Evolutionary conservation across 169 alveolate genomes (phyloP), one percentile per base, ranked within the genome.

Genomic region (Plasmodium billcollinsi): DNA sequence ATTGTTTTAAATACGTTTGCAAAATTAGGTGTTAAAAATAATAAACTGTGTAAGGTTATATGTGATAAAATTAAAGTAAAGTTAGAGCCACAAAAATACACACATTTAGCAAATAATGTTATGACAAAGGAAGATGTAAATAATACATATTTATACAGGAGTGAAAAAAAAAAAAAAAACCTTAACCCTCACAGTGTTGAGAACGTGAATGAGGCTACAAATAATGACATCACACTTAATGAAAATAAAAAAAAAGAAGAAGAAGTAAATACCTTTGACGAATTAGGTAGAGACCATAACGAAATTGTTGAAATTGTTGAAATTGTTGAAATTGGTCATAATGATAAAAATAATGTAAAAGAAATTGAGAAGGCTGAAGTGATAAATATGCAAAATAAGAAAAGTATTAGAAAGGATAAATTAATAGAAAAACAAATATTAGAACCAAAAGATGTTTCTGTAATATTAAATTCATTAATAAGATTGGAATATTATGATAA

Each of bases 371-470:
- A 49, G 47, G 39, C 2, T 26, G 39, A 26, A 26, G 39, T 2
- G 3, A 1, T 4, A 1, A 26, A 26, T 26, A 26, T 26, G 2
- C 4, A 26, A 26, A 26, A 26, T 26, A 20, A n/a, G 15, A 73
- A 54, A 66, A n/a, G 1, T 24, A 66, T 6, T 29, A 14, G 9
- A 29, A 26, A 24, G 15, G 12, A 18, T 9, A n/a, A 58, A 26
- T 54, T 73, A 58, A 14, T 54, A 56, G 20, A 24, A 73, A 6
- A 11, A 5, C 26, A 61, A 74, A 62, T 62, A 61, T 43, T 62
- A 15, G 47, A 83, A 83, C 91, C 91, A 14, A 83, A 83, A 58
- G 91, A 83, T 26, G 78, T 83, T 29, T 67, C 91, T 1, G 12
- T 83, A 9, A 56, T 83, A 72, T 47, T 83, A 62, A 83, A 83